A percentile compares a stretch with the other conserved stretches of the same genome.
Evolutionary conservation across 2,329 filamentous ascomycete genomes (phyloP).

Genomic region (Colletotrichum neosansevieriae): DNA sequence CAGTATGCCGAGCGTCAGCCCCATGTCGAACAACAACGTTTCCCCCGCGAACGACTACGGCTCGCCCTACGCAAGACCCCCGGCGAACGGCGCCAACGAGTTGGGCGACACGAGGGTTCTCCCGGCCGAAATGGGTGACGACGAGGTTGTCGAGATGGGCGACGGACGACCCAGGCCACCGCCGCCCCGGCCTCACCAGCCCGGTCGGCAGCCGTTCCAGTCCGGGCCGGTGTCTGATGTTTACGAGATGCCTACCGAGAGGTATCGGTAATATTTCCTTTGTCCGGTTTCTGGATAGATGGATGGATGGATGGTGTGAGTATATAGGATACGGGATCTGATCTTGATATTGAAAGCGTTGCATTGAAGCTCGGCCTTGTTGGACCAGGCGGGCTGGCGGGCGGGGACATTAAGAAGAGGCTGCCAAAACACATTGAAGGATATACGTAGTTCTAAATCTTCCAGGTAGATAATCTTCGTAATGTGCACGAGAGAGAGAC

Average conservation of each 20-base stretch:
- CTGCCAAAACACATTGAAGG: background rate
- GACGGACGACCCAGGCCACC: constrained; percentile 43
- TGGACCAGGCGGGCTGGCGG: constrained; percentile 1
- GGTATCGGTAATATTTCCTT: constrained; percentile 47
- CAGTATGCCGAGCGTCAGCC: constrained; percentile 33
- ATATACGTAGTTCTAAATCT: background rate
- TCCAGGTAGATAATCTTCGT: constrained; percentile 31
- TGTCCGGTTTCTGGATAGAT: constrained; percentile 2
- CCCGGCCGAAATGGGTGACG: constrained; percentile 36
- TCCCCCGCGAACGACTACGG: constrained; percentile 25
- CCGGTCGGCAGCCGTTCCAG: constrained; percentile 48
- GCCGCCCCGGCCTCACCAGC: constrained; percentile 17
- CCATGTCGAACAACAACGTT: constrained; percentile 28
- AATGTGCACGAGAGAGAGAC: constrained; percentile 30
- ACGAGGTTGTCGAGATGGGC: constrained; percentile 49
- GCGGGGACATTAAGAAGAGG: background rate
- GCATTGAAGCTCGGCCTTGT: constrained; percentile 9
- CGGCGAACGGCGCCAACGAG: constrained; percentile 35
- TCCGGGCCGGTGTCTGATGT: constrained; percentile 49
- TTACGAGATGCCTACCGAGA: constrained; percentile 57
- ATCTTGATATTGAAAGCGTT: constrained; percentile 13
- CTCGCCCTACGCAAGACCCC: constrained; percentile 21
- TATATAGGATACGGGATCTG: background rate
- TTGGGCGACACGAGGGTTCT: constrained; percentile 29
- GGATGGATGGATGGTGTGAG: constrained; percentile 1